Evolutionary conservation across 1,139 yeast species (phyloP).

Genomic region (Yamadazyma conglobata): DNA sequence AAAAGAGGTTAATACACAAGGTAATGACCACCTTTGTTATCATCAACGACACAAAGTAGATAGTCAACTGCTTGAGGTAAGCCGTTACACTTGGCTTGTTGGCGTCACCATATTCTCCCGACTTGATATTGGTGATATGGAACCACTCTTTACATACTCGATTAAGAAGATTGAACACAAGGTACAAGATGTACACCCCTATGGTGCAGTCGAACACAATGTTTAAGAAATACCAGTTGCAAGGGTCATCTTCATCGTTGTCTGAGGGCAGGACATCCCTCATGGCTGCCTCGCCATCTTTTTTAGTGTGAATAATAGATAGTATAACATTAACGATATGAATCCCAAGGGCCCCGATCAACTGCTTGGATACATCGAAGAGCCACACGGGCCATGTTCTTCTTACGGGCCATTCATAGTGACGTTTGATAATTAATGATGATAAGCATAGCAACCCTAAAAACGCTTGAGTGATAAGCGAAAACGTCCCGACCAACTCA

Average conservation of each 20-base stretch:
- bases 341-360: constrained; percentile 80
- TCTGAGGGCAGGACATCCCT: no score
- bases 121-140: constrained; percentile 53
- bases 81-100: constrained; percentile 62
- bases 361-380: constrained; percentile 86
- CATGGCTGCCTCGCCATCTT: constrained; percentile 16
- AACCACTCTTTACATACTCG: constrained; percentile 34
- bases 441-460: constrained; percentile 76
- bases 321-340: constrained; percentile 76
- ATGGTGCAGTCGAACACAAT: constrained; percentile 87
- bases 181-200: constrained; percentile 80
- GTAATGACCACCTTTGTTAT: constrained; percentile 56
- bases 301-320: constrained; percentile 52
- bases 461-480: constrained; percentile 58
- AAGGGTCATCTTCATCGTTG: constrained; percentile 48
- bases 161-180: constrained; percentile 48
- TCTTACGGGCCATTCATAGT: constrained; percentile 70
- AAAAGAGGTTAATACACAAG: constrained; percentile 39
- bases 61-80: constrained; percentile 67
- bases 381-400: constrained; percentile 88
- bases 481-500: constrained; percentile 69
- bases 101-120: constrained; percentile 76
- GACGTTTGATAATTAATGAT: constrained; percentile 71
- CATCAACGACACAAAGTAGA: constrained; percentile 64
- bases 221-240: constrained; percentile 90